These are phyloP conservation scores for Boletus hoseneyae DNA, from an alignment of 1,284 basidiomycete genomes.

Conservation along the genomic window DNA sequence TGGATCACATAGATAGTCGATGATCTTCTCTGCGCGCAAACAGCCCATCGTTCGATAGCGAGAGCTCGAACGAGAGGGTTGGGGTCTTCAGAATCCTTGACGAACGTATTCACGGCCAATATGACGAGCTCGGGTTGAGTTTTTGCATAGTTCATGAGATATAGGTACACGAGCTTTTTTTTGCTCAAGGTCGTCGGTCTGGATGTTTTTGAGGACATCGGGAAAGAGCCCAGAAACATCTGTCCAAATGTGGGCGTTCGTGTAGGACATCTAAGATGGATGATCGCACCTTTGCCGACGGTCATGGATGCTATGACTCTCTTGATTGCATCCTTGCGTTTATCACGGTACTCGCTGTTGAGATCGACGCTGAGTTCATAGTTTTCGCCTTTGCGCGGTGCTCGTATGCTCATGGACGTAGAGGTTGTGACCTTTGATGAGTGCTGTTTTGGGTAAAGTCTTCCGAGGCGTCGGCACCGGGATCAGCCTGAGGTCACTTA, in stretches of 20 bases:
- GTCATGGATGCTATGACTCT: slow-evolving; percentile 95
- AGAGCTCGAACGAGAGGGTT: slow-evolving; percentile 96
- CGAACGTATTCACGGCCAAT: slow-evolving; percentile 97
- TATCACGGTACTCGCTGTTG: slow-evolving; percentile 94
- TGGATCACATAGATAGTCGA: slow-evolving; percentile 96
- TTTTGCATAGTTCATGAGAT: slow-evolving; percentile 98
- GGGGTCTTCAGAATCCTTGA: slow-evolving; percentile 93
- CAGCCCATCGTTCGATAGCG: slow-evolving; percentile 98
- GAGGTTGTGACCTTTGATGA: no score
- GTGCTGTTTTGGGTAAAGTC: no score
- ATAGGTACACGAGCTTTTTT: slow-evolving; percentile 97
- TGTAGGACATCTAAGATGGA: slow-evolving; percentile 1
- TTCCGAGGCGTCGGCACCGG: no score
- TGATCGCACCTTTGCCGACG: slow-evolving; percentile 77
- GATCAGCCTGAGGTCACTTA: no score
- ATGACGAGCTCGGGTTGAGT: slow-evolving; percentile 98
- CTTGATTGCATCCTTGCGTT: slow-evolving; percentile 98
- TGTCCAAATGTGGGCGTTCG: slow-evolving; percentile 27
- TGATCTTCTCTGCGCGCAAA: slow-evolving; percentile 96
- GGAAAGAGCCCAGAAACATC: slow-evolving; percentile 96
- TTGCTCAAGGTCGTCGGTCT: slow-evolving; percentile 91
- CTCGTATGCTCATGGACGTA: slow-evolving; percentile 54
- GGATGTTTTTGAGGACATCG: slow-evolving; percentile 99
- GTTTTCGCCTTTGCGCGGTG: slow-evolving; percentile 84
- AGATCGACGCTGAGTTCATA: slow-evolving; percentile 93